Conservation (phyloP, 1,139 yeast genomes). For the Eremothecium gossypii region DNA sequence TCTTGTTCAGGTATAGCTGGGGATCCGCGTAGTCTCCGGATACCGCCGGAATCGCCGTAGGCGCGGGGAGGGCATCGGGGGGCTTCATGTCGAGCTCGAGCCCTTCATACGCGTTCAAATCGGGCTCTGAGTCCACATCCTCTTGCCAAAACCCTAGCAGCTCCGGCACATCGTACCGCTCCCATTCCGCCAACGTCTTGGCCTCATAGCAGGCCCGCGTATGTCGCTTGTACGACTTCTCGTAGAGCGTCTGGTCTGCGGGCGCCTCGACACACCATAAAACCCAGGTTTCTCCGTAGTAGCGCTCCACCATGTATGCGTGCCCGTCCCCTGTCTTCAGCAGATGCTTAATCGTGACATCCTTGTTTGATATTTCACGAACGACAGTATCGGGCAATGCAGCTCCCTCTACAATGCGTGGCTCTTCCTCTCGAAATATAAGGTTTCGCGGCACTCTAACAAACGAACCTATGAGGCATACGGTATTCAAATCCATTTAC, state of each 20-base stretch:
- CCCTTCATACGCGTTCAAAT: slow-evolving; percentile 4
- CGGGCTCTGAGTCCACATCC: slow-evolving; percentile 3
- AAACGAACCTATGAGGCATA: slow-evolving; percentile 6
- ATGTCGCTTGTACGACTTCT: slow-evolving; percentile 2
- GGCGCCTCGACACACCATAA: slow-evolving; percentile 3
- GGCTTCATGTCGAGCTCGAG: slow-evolving; percentile 16
- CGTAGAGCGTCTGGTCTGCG: slow-evolving; percentile 1
- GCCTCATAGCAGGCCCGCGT: background rate
- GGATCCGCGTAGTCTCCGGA: slow-evolving; percentile 11
- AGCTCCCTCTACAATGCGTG: background rate
- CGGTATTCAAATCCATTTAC: background rate
- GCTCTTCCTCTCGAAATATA: slow-evolving; percentile 1
- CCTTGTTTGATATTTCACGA: background rate
- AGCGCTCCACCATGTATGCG: slow-evolving; percentile 5
- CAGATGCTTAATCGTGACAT: slow-evolving; percentile 5
- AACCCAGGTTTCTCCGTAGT: slow-evolving; percentile 6
- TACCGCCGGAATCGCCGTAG: background rate
- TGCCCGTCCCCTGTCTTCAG: slow-evolving; percentile 1
- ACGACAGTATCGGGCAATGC: background rate
- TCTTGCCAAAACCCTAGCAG: slow-evolving; percentile 17
- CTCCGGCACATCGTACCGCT: slow-evolving; percentile 9
- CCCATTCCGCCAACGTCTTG: slow-evolving; percentile 10
- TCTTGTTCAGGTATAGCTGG: slow-evolving; percentile 15
- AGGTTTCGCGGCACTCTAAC: slow-evolving; percentile 4
- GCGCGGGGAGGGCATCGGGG: slow-evolving; percentile 7